Percentiles rank a stretch among this genome's conserved stretches.
Evolutionary conservation across 208 protist genomes (phyloP).

Genomic region (Acanthamoeba castellanii): DNA sequence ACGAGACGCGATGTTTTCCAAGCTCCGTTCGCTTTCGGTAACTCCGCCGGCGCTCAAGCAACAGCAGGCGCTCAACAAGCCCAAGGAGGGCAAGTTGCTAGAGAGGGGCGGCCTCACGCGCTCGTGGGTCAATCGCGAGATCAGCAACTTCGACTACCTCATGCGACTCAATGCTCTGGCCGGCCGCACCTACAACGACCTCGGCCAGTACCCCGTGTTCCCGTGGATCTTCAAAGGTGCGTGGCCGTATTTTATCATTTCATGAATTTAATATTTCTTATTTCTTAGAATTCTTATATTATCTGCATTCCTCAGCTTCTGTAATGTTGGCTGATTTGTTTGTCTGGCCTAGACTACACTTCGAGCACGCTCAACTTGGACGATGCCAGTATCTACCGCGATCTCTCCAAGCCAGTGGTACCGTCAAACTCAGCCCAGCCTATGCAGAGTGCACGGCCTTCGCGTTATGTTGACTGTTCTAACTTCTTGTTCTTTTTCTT

Average conservation of each 20-base stretch:
- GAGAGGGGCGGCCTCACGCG: conserved; percentile 84
- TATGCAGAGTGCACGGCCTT: background rate
- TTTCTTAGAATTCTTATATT: background rate
- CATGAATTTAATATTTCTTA: background rate
- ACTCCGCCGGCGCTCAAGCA: conserved; percentile 30
- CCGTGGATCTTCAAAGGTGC: conserved; percentile 93
- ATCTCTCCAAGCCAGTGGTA: conserved; percentile 97
- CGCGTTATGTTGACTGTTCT: background rate
- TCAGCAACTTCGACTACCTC: conserved; percentile 98
- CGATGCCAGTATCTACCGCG: conserved; percentile 93
- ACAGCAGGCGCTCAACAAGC: conserved; percentile 25
- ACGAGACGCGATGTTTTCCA: conserved; percentile 38
- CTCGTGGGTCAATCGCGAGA: conserved; percentile 92
- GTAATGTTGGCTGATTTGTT: background rate
- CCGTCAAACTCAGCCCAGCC: background rate
- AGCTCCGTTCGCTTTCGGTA: conserved; percentile 21
- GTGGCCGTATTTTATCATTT: conserved; percentile 58
- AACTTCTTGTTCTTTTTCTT: background rate
- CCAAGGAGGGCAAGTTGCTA: conserved; percentile 53
- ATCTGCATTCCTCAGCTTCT: too few species aligned
- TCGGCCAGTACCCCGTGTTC: conserved; percentile 99
- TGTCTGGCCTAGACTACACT: conserved; percentile 92
- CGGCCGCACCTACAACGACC: conserved; percentile 95
- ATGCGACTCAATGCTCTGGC: conserved; percentile 98
- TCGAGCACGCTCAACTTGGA: conserved; percentile 94